Base-by-base conservation (phyloP, 345 rosid genomes). In the Acer negundo region DNA sequence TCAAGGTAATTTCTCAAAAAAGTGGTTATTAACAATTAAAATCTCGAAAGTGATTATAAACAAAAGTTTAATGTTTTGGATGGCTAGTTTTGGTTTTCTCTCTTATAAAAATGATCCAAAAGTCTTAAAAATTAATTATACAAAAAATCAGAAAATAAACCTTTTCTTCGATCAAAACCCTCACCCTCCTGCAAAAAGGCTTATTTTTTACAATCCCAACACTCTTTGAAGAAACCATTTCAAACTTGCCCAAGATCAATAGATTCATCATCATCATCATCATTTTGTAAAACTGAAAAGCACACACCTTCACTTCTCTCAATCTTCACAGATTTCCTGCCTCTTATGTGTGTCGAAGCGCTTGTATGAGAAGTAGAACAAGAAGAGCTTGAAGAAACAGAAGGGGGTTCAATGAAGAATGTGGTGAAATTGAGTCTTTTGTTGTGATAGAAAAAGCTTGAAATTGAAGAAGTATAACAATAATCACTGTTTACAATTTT, bases 391-490 rank as follows among this genome's bases (percentile, higher is more conserved):
- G 55, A 65, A 1, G 72, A 76, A 53, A 64, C 38, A 26, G 80
- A 61, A 1, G 77, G 56, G 12, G 78, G 51, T 17, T 76, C 70
- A 58, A 49, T 2, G 13, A 62, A 69, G 72, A 53, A 74, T 63
- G 70, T 46, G 23, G 69, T 59, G 4, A 71, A 75, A 78, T 40
- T 26, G 31, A 47, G 42, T 67, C 66, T 19, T 73, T 40, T 78
- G 64, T 12, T 17, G 31, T 26, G 71, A 49, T 40, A 22, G 40
- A 72, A 58, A 53, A 23, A 19, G 53, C 35, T 56, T 38, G 66
- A 72, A 58, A 22, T 38, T n/a, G 75, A 56, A 9, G 66, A 20
- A 72, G 53, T n/a, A 20, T 10, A 6, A n/a, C 20, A 20, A 19
- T n/a, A 12, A 0, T 72, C 53, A 40, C 12, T 40, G 22, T 20